Base-by-base conservation (phyloP, 2,329 filamentous ascomycete genomes). In the Tetracladium maxilliforme region DNA sequence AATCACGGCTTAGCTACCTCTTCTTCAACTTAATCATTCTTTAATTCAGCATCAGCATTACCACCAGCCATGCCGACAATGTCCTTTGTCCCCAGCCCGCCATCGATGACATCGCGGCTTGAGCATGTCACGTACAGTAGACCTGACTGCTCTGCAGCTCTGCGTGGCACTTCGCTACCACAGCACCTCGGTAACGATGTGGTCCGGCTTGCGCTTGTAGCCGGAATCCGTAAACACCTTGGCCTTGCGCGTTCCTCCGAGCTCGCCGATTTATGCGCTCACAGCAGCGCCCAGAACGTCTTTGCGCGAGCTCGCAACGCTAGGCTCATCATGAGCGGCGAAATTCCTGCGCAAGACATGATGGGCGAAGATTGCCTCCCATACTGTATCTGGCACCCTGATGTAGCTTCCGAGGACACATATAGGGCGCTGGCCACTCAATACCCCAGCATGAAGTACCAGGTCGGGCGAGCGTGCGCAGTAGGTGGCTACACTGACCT, bases 341-440 rank as follows among this genome's bases (percentile, higher is more conserved):
- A 16, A 2, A 35, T 55, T 7, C 51, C 47, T 1, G n/a, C n/a
- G n/a, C n/a, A n/a, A n/a, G 25, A 40, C 9, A 43, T 42, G 16
- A 22, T 30, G 4, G 21, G 33, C 10, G 28, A 35, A 6, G 33
- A 41, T 4, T 29, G 37, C 2, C 22, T 41, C 10, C 52, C 49
- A 1, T 57, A 57, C 33, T 58, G 52, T 28, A 52, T 58, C 22
- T 57, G 51, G 51, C 32, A 52, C 31, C 54, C 52, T 0, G 42
- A 52, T 2, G 15, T 45, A 1, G 44, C 53, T 3, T 31, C 27
- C 1, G 47, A 56, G 28, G 41, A 46, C 2, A 56, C 48, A 1
- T 48, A 51, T 14, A 42, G 49, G 3, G 21, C 36, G 2, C 29
- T 58, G n/a, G 44, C 36, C 5, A 10, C 19, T 2, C 30, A 28